These are phyloP conservation scores for Dactylorhiza incarnata DNA, from an alignment of 106 monocot genomes.

Conservation along the genomic window DNA sequence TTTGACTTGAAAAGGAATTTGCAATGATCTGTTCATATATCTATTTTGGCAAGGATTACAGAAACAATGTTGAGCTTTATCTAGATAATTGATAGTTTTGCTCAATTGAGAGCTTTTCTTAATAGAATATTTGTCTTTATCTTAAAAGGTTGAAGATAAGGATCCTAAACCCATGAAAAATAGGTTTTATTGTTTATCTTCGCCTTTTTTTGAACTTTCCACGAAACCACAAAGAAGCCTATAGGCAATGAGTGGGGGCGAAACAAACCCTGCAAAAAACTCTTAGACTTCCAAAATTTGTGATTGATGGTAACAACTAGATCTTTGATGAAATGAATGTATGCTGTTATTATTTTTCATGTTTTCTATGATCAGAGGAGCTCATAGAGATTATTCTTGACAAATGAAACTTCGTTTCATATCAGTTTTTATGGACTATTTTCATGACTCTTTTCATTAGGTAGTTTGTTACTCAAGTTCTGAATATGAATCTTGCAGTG, in stretches of 20 bases:
- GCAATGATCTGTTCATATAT: neutral
- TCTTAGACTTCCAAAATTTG: neutral
- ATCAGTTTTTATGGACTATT: too few relatives aligned
- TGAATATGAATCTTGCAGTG: too few relatives aligned
- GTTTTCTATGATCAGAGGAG: too few relatives aligned
- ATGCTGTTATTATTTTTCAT: neutral
- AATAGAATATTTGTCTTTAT: neutral
- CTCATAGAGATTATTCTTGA: too few relatives aligned
- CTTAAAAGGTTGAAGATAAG: neutral
- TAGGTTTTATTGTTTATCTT: neutral
- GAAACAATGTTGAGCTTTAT: neutral
- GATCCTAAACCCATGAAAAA: neutral
- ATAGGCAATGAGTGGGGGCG: neutral
- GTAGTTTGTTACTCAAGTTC: too few relatives aligned
- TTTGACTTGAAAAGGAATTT: neutral
- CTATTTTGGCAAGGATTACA: neutral
- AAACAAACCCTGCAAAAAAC: neutral
- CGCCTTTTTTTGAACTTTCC: neutral
- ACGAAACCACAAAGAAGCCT: neutral
- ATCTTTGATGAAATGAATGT: neutral
- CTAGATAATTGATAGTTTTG: too few relatives aligned
- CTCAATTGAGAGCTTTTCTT: too few relatives aligned
- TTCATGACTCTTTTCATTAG: too few relatives aligned
- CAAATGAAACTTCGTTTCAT: too few relatives aligned
- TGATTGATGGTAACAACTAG: neutral